Base-by-base conservation (phyloP, 805 yeast species). In the Danielia reshetovae region DNA sequence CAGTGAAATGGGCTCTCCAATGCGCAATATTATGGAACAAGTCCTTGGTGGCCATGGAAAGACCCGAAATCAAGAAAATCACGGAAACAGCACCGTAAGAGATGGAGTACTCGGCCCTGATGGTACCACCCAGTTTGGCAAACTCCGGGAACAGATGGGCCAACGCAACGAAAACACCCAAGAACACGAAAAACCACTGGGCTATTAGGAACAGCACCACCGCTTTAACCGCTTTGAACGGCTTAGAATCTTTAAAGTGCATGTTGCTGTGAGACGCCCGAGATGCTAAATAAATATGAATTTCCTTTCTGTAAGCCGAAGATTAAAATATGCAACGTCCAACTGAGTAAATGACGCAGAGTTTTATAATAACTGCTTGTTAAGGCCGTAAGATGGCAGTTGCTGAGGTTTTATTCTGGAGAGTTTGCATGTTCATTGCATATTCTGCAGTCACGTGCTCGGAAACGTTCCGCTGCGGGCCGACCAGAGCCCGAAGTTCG, bases 11-110 rank as follows among this genome's bases (percentile, higher is more conserved):
- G 0, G 90, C 93, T 48, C 95, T 68, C 93, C 93, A 85, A 51
- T 85, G 75, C 0, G 70, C 62, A 60, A 81, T 65, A 56, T 85
- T 85, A n/a, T 59, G 62, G 54, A 77, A 35, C 31, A 88, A 62
- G 18, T 75, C 75, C 27, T 62, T 68, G 1, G 93, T 76, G 29
- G 77, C 68, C 80, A 87, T 87, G 19, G 86, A 76, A 18, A 87
- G 58, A 0, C 96, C 96, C 31, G 88, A 80, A 22, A 85, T 78
- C 27, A 88, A 62, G 62, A 88, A 87, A 39, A 88, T 88, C 29
- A 85, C 62, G 0, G 94, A 95, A 12, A 87, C 95, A 0, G 94
- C 94, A 23, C 88, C 86, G 53, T 87, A 88, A 9, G 81, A 82
- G 22, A 88, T 84, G 28, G 85, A 65, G 54, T 85, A 86, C 54